Evolutionary conservation across 2,329 filamentous ascomycete species (phyloP), one percentile per base, ranked within the genome.

Genomic region (Fusarium tanahbumbuense): DNA sequence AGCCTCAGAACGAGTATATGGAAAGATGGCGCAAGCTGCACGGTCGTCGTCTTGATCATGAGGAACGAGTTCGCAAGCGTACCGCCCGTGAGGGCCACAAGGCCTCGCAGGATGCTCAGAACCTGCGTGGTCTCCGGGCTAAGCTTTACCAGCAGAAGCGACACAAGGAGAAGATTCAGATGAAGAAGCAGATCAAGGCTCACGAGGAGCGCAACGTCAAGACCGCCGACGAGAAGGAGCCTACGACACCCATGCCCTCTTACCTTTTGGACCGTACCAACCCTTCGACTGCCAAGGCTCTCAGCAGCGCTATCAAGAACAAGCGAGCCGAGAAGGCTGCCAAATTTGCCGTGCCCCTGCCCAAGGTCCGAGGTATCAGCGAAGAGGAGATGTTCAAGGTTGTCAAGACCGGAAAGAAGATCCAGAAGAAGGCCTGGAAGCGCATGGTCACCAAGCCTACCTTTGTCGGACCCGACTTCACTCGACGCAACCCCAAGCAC

Each of bases 311-410:
- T 56, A 97, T 98, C 84, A 99, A 98, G 88, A 93, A 98, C 81
- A 97, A 97, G 87, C 88, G 96, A 42, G 88, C 88, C 69, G 97
- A 97, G 81, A 97, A 98, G 87, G 93, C 94, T 9, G 96, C 96
- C 53, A 93, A 95, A 78, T 98, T 98, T 80, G 88, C 88, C 32
- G 96, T 98, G 41, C 96, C 96, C 3, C 81, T 99, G 77, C 96
- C 96, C 37, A 98, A 97, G 83, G 96, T 98, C 46, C 89, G 93
- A 76, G 95, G 80, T 62, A 98, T 98, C 75, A 90, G 89, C 73
- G 95, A 98, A 84, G 93, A 97, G 86, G 95, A 97, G 84, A 95
- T 98, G 92, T 98, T 98, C 86, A 95, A 93, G 83, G 94, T 97
- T 16, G 90, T 98, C 77, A 94, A 94, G 84, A 98, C 95, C 32